These are phyloP conservation scores for Fraxinus cuspidata DNA, from an alignment of 257 asterid genomes.

Conservation along the genomic window DNA sequence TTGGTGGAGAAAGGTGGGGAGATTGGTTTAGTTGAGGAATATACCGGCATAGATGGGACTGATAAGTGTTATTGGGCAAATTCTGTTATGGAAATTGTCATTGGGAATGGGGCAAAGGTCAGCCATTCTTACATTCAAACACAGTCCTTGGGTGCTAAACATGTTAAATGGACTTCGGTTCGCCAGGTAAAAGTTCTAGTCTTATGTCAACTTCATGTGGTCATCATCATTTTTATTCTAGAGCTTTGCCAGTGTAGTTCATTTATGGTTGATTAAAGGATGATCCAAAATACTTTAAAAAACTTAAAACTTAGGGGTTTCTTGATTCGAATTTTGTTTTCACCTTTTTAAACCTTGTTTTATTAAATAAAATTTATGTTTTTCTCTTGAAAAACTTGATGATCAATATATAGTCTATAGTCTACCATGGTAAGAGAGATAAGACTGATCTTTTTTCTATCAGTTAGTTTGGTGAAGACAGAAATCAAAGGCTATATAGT, in stretches of 20 bases:
- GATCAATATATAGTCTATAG: neutral
- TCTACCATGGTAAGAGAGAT: neutral
- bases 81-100: conserved; percentile 68
- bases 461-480: neutral
- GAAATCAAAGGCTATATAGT: neutral
- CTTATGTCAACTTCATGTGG: conserved; percentile 21
- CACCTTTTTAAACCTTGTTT: neutral
- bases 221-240: neutral
- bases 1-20: conserved; percentile 90
- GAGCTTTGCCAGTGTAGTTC: conserved; percentile 5
- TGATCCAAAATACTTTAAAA: neutral
- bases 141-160: conserved; percentile 78
- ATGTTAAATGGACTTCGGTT: conserved; percentile 91
- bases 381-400: neutral
- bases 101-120: conserved; percentile 76
- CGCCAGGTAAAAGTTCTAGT: conserved; percentile 55
- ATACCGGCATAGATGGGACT: conserved; percentile 47
- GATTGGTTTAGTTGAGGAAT: conserved; percentile 78
- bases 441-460: neutral
- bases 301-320: neutral
- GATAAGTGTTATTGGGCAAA: conserved; percentile 76
- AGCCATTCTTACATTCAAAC: conserved; percentile 79
- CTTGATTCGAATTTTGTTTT: neutral
- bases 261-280: neutral
- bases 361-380: too few relatives aligned